Evolutionary conservation across 2,329 filamentous ascomycete species (phyloP).

Genomic region (Fusarium subglutinans): DNA sequence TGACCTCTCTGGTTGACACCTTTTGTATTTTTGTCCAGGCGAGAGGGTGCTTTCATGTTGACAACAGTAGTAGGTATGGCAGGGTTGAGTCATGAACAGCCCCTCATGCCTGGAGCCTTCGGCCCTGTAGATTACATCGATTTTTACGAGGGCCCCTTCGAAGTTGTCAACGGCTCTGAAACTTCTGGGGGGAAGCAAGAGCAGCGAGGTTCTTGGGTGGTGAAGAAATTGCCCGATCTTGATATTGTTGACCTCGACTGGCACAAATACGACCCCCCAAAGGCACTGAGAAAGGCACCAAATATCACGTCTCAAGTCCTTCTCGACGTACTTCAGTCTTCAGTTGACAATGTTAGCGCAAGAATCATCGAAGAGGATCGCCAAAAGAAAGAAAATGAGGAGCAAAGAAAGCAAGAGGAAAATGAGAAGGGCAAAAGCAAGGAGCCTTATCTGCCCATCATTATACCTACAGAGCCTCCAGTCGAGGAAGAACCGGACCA

Average conservation of each 20-base stretch:
- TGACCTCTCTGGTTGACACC: background rate
- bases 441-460: constrained; percentile 50
- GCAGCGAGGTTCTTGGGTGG: constrained; percentile 29
- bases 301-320: constrained; percentile 54
- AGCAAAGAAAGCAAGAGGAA: constrained; percentile 32
- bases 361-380: constrained; percentile 47
- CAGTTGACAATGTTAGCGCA: constrained; percentile 56
- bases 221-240: constrained; percentile 35
- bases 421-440: constrained; percentile 47
- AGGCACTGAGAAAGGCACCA: constrained; percentile 50
- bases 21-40: background rate
- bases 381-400: constrained; percentile 44
- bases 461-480: constrained; percentile 37
- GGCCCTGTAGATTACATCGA: constrained; percentile 45
- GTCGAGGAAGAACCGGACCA: background rate
- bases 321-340: constrained; percentile 52
- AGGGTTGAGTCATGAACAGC: constrained; percentile 21
- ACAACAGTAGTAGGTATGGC: constrained; percentile 5
- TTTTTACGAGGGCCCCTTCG: constrained; percentile 44
- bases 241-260: constrained; percentile 52
- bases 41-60: background rate
- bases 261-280: constrained; percentile 58
- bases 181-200: constrained; percentile 37
- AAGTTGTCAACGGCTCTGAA: constrained; percentile 37
- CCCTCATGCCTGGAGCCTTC: constrained; percentile 44